Conservation (phyloP, 2,329 filamentous ascomycete species). For the Trichoderma atrobrunneum region DNA sequence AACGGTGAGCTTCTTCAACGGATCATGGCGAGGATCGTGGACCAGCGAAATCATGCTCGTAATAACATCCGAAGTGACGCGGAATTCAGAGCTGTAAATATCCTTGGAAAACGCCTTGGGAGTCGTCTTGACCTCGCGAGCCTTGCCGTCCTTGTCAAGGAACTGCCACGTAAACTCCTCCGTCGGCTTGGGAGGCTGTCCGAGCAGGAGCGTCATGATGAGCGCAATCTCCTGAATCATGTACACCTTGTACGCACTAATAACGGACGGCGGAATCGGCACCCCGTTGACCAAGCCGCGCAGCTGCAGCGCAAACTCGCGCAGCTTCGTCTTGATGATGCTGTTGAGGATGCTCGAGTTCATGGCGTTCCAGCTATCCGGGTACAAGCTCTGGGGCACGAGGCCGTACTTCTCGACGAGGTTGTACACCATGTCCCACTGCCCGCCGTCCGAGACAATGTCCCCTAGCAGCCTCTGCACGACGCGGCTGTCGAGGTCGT, state of each 20-base stretch:
- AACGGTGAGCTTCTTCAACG: constrained; percentile 70
- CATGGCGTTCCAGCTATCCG: constrained; percentile 76
- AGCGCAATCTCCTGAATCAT: constrained; percentile 80
- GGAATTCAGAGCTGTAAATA: constrained; percentile 58
- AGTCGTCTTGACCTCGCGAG: constrained; percentile 60
- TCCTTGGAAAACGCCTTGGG: constrained; percentile 71
- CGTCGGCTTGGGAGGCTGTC: constrained; percentile 69
- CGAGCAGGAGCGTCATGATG: constrained; percentile 78
- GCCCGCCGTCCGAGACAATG: constrained; percentile 77
- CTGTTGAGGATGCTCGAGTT: constrained; percentile 67
- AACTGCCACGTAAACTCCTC: constrained; percentile 78
- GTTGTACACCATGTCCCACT: constrained; percentile 92
- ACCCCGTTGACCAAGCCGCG: constrained; percentile 50
- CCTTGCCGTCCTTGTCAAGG: constrained; percentile 64
- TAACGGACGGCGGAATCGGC: constrained; percentile 35
- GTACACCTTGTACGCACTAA: constrained; percentile 58
- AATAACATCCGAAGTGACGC: constrained; percentile 59
- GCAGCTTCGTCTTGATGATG: constrained; percentile 77
- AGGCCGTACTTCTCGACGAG: constrained; percentile 83
- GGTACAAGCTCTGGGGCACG: constrained; percentile 78
- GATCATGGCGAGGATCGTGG: constrained; percentile 78
- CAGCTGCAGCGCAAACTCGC: constrained; percentile 76
- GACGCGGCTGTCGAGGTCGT: constrained; percentile 70
- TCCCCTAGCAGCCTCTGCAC: constrained; percentile 66
- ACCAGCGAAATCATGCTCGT: constrained; percentile 75